Evolutionary conservation across 768 basidiomycete species (phyloP), one percentile per base, ranked within the genome.

Genomic region (Amanita polypyramis): DNA sequence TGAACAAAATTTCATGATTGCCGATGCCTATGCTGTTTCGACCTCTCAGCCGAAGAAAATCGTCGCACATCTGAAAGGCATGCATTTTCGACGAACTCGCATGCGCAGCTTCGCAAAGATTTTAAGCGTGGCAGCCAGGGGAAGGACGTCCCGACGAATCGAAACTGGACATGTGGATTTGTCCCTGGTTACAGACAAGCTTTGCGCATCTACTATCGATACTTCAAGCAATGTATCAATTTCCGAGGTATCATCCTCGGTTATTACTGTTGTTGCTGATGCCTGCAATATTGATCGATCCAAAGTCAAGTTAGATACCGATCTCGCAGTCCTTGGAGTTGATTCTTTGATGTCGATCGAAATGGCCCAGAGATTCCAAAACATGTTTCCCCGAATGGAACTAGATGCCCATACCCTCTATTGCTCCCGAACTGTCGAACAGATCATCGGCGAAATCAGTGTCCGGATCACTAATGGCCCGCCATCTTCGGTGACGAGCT

Each of bases 331-430:
- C 3, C 69, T 85, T 7, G 82, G 83, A 1, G 65, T 84, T 42
- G 80, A 84, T 54, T 84, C 82, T 1, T 60, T 85, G 51, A 76
- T 75, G 61, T 73, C 75, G 17, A 78, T 82, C 47, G 82, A 85
- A 57, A 62, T 80, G 6, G 59, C 63, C 14, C 58, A 61, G 5
- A 65, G 62, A 27, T 58, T 79, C 12, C 62, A 62, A n/a, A 51
- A 42, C 5, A 47, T 56, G 0, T 74, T 71, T 53, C 67, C 68
- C 1, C 53, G 51, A 3, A 53, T 56, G 21, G 53, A 59, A 15
- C 60, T 69, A 34, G 57, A 60, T 46, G 39, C 62, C 8, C 55
- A 60, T 12, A 51, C 60, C 4, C 54, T 75, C 34, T 60, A 61
- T 2, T 56, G 52, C 50, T 67, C 71, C 56, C 54, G 55, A n/a